phyloP scores from a whole-genome alignment of 2,329 filamentous ascomycete species.

The Exserohilum rostratum region DNA sequence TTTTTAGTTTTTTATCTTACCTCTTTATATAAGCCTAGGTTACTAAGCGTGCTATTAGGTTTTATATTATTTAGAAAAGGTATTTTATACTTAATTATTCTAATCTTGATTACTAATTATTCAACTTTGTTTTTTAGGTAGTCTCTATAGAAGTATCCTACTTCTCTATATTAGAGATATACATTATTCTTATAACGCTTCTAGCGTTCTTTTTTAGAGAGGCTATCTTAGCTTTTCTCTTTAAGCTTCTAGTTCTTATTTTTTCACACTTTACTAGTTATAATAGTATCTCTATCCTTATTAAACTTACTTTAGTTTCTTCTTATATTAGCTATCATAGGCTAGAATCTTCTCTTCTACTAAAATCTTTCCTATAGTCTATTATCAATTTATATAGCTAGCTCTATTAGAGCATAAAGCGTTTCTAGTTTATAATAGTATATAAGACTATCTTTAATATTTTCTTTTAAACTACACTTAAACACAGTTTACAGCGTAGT shows the following conservation, averaged over 20 bases:
- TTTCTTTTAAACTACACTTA: neutral
- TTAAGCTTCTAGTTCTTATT: neutral
- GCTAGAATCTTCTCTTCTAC: neutral
- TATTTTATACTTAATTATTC: neutral
- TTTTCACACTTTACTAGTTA: neutral
- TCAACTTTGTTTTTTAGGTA: neutral
- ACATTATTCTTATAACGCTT: neutral
- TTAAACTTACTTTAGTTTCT: neutral
- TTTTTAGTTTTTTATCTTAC: neutral
- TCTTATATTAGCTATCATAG: neutral
- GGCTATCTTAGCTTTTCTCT: neutral
- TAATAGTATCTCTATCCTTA: neutral
- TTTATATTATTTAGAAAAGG: neutral
- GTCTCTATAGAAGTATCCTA: neutral
- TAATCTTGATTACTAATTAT: neutral
- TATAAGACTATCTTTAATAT: neutral
- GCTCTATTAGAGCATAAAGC: neutral
- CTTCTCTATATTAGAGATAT: neutral
- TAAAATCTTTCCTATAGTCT: neutral
- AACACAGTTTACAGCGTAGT: neutral
- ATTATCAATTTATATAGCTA: neutral
- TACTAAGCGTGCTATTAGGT: neutral
- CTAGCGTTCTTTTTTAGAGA: slow-evolving; percentile 1
- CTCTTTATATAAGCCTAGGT: neutral
- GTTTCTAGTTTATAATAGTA: neutral